Conservation (phyloP, 352 stramenopile species). For the Phytopythium litorale region DNA sequence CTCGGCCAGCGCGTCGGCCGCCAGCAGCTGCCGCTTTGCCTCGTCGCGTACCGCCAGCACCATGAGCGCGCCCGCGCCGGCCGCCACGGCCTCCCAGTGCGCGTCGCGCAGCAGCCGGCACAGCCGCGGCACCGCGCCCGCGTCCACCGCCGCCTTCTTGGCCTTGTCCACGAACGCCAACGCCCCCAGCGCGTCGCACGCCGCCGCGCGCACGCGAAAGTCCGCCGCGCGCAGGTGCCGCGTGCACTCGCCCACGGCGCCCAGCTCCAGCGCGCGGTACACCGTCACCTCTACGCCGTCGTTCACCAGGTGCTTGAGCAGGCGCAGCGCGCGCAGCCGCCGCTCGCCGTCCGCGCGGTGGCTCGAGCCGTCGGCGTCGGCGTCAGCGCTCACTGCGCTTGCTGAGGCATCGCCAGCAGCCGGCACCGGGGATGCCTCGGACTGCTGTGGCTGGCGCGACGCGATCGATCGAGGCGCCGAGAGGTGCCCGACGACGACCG, state of each 20-base stretch:
- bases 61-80: constrained; percentile 63
- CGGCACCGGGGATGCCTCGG: not conserved
- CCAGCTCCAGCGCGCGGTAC: constrained; percentile 51
- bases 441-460: not conserved
- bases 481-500: constrained; percentile 48
- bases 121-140: constrained; percentile 48
- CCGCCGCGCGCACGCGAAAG: constrained; percentile 36
- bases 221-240: constrained; percentile 39
- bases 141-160: constrained; percentile 48
- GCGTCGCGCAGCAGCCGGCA: constrained; percentile 51
- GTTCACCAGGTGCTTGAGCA: constrained; percentile 68
- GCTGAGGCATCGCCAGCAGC: not conserved
- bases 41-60: constrained; percentile 59
- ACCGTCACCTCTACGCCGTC: constrained; percentile 50
- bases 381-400: too few relatives aligned
- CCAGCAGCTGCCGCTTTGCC: constrained; percentile 61
- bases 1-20: constrained; percentile 33
- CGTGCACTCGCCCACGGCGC: constrained; percentile 33
- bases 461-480: constrained; percentile 14
- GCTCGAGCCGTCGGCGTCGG: not conserved
- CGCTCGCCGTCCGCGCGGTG: constrained; percentile 6
- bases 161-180: constrained; percentile 61
- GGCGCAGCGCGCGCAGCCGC: constrained; percentile 41
- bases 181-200: constrained; percentile 48
- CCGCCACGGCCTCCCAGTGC: constrained; percentile 47